Conservation (phyloP, 768 basidiomycete genomes). For the Podaxis sp. region DNA sequence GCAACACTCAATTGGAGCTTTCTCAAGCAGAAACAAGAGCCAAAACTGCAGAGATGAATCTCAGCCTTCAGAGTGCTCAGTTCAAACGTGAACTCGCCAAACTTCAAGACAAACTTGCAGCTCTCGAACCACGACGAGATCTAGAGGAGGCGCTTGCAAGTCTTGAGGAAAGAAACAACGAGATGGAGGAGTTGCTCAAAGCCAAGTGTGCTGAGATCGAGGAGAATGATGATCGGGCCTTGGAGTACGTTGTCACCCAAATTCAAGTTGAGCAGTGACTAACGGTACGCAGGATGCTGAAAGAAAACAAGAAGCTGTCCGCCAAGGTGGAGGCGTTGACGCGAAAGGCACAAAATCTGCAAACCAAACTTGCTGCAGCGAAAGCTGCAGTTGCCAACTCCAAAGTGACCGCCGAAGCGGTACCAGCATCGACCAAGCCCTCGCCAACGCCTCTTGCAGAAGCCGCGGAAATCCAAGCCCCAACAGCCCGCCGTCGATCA, state of each 20-base stretch:
- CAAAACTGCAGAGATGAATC: conserved; percentile 64
- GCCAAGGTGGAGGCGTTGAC: conserved; percentile 69
- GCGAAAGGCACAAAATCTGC: conserved; percentile 71
- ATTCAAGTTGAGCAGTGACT: conserved; percentile 11
- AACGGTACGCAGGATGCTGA: conserved; percentile 56
- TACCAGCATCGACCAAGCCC: conserved; percentile 12
- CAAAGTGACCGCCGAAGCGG: neutral
- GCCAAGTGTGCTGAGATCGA: conserved; percentile 78
- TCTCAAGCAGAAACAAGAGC: conserved; percentile 55
- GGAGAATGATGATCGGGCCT: conserved; percentile 78
- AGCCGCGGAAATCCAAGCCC: conserved; percentile 8
- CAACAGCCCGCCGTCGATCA: conserved; percentile 29
- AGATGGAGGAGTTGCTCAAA: conserved; percentile 74
- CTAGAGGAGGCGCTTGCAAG: conserved; percentile 56
- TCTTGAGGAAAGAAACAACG: conserved; percentile 66
- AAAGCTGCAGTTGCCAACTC: conserved; percentile 34
- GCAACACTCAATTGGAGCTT: conserved; percentile 43
- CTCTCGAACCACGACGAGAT: conserved; percentile 52
- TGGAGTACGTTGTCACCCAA: conserved; percentile 59
- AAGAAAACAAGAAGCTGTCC: conserved; percentile 76
- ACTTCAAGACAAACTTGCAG: conserved; percentile 56
- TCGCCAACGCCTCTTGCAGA: conserved; percentile 16
- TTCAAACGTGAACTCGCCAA: conserved; percentile 63
- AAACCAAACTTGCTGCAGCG: conserved; percentile 60
- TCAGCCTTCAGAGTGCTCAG: conserved; percentile 63